These are phyloP conservation scores for Fistulinella cinereoalba DNA, from an alignment of 1,284 basidiomycete genomes.

Conservation along the genomic window DNA sequence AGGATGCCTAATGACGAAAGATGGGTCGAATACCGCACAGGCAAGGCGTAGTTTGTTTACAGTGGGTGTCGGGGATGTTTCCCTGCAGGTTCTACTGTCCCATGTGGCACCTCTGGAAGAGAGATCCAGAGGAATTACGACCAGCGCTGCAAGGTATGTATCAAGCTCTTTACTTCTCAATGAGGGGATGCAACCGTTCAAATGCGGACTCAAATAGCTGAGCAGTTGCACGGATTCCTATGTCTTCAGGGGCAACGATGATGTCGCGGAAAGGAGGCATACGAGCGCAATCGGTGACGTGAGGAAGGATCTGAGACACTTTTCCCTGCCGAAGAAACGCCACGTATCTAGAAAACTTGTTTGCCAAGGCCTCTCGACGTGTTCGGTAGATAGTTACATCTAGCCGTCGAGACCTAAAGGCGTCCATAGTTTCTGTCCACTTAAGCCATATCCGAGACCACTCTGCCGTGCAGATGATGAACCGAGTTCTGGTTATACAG, in stretches of 20 bases:
- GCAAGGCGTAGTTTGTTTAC: slow-evolving; percentile 13
- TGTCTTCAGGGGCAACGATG: slow-evolving; percentile 10
- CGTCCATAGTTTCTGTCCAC: slow-evolving; percentile 14
- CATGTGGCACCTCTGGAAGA: background rate
- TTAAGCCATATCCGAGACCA: slow-evolving; percentile 12
- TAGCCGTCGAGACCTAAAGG: slow-evolving; percentile 10
- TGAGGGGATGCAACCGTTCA: slow-evolving; percentile 14
- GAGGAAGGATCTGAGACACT: background rate
- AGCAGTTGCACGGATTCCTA: too few species aligned
- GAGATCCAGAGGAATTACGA: slow-evolving; percentile 9
- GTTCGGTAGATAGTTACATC: slow-evolving; percentile 12
- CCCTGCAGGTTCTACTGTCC: background rate
- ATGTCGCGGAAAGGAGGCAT: slow-evolving; percentile 16
- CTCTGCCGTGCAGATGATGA: slow-evolving; percentile 10
- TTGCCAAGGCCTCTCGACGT: slow-evolving; percentile 12
- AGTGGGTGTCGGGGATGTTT: background rate
- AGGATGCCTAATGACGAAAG: background rate
- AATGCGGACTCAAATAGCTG: slow-evolving; percentile 20
- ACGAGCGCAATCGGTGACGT: background rate
- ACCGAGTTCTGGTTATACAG: background rate
- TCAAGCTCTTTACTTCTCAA: slow-evolving; percentile 17
- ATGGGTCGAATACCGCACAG: slow-evolving; percentile 16
- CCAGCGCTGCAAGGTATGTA: slow-evolving; percentile 10
- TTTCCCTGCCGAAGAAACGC: slow-evolving; percentile 5
- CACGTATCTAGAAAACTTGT: slow-evolving; percentile 13